These are phyloP conservation scores for Pseudocercospora eumusae DNA, from an alignment of 2,329 filamentous ascomycete species.

Conservation along the genomic window DNA sequence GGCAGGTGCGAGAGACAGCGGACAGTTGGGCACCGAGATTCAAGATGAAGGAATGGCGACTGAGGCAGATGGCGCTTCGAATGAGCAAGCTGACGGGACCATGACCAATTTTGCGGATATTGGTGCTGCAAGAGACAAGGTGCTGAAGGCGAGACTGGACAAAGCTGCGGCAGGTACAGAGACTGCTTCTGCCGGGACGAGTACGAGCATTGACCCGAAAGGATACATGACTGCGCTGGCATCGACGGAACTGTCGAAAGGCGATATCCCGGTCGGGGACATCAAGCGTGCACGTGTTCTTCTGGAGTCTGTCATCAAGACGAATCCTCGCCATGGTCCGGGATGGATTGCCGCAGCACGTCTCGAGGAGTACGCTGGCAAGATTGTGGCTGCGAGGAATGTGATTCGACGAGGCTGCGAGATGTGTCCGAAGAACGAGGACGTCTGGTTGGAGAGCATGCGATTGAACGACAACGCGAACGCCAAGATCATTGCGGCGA, in stretches of 20 bases:
- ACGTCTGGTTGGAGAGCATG: constrained; percentile 95
- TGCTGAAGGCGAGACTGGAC: constrained; percentile 89
- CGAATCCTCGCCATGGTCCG: constrained; percentile 89
- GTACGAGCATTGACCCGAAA: constrained; percentile 90
- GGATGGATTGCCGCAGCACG: constrained; percentile 95
- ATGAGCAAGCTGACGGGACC: constrained; percentile 69
- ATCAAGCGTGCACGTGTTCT: constrained; percentile 90
- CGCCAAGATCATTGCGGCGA: constrained; percentile 90
- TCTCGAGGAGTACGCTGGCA: constrained; percentile 88
- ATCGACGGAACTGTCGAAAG: constrained; percentile 75
- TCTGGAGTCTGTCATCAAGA: constrained; percentile 95
- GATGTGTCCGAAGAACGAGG: constrained; percentile 89
- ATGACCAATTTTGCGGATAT: constrained; percentile 99
- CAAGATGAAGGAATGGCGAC: constrained; percentile 66
- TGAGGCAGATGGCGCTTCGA: constrained; percentile 45
- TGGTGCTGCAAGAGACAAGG: constrained; percentile 92
- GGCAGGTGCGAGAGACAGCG: constrained; percentile 76
- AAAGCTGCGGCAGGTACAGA: constrained; percentile 77
- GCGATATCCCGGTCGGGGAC: constrained; percentile 84
- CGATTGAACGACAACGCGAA: constrained; percentile 85
- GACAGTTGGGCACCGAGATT: constrained; percentile 85
- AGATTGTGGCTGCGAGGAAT: constrained; percentile 83
- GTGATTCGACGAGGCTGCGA: constrained; percentile 86
- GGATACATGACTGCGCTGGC: constrained; percentile 92
- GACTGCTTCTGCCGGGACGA: constrained; percentile 66